These are phyloP conservation scores for Xylariaceae sp. DNA, from an alignment of 2,329 filamentous ascomycete species.

Conservation along the genomic window DNA sequence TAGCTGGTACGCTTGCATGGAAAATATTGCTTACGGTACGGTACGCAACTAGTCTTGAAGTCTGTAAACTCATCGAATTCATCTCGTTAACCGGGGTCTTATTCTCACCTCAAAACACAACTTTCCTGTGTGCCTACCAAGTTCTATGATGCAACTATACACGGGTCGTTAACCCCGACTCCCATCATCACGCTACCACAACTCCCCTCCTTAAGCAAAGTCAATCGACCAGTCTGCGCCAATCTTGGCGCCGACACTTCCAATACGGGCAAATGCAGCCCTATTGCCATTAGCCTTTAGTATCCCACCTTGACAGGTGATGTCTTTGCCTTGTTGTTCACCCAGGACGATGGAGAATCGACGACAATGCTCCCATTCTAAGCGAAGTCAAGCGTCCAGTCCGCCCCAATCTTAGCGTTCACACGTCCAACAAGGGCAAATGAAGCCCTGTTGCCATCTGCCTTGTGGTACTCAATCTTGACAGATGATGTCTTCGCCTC, in stretches of 20 bases:
- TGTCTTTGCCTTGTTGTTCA: slow-evolving; percentile 43
- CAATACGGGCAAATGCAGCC: slow-evolving; percentile 51
- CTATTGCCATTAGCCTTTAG: slow-evolving; percentile 42
- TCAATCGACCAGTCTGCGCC: slow-evolving; percentile 50
- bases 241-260: slow-evolving; percentile 48
- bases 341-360: not conserved
- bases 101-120: no score
- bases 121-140: no score
- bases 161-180: no score
- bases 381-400: slow-evolving; percentile 46
- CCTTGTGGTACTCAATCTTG: slow-evolving; percentile 56
- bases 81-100: no score
- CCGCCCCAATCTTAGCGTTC: slow-evolving; percentile 47
- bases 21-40: no score
- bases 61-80: no score
- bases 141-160: no score
- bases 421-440: slow-evolving; percentile 52
- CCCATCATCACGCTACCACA: no score
- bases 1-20: no score
- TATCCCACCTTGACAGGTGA: slow-evolving; percentile 61
- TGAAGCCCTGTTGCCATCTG: slow-evolving; percentile 43
- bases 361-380: slow-evolving; percentile 14
- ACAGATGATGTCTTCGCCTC: slow-evolving; percentile 53
- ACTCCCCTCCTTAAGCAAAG: no score
- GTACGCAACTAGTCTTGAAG: no score